A percentile compares a stretch with the other conserved stretches of the same genome.
Conservation (phyloP, 306 rosid species). For the Vigna mungo region DNA sequence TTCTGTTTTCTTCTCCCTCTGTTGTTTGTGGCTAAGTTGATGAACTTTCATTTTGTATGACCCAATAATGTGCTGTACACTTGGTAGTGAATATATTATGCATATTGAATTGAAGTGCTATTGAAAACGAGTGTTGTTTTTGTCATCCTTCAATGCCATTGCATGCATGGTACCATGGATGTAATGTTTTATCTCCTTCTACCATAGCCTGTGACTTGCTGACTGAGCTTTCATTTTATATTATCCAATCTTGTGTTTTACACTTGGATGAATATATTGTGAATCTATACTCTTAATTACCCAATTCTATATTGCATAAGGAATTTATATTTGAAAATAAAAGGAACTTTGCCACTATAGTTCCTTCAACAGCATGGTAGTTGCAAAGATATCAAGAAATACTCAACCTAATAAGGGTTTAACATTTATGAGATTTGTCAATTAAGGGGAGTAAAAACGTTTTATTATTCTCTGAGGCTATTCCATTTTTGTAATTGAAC, state of each 20-base stretch:
- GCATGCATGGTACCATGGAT: neutral
- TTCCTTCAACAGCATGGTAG: neutral
- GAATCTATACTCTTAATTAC: neutral
- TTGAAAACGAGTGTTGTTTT: too few relatives aligned
- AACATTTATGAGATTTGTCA: neutral
- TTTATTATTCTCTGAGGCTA: neutral
- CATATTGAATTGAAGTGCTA: neutral
- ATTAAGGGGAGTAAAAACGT: neutral
- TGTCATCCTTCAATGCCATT: neutral
- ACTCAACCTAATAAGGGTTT: neutral
- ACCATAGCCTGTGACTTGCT: neutral
- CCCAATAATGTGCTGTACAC: neutral
- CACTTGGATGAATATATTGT: slow-evolving; percentile 5
- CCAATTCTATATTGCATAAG: neutral
- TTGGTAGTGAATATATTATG: neutral
- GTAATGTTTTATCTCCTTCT: neutral
- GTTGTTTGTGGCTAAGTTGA: neutral
- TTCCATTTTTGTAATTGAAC: neutral
- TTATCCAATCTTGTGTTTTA: neutral
- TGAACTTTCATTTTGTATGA: slow-evolving; percentile 9
- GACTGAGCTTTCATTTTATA: slow-evolving; percentile 10
- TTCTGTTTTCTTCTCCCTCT: neutral
- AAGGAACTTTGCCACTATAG: neutral
- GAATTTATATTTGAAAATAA: neutral
- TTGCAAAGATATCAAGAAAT: neutral